Conservation (phyloP, 306 rosid genomes). For the Lagenaria siceraria region DNA sequence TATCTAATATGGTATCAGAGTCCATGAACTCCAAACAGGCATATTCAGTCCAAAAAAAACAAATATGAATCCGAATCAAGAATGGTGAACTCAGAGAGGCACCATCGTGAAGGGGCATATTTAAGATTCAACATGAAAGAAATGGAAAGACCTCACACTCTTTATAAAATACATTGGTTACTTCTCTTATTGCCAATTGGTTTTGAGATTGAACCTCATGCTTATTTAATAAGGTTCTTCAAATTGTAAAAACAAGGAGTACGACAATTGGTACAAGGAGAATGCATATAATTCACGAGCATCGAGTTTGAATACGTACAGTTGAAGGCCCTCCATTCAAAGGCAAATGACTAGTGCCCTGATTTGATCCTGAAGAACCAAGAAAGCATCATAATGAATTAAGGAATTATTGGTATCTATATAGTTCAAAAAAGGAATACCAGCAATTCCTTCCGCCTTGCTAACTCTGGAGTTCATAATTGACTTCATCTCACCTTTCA, state of each 20-base stretch:
- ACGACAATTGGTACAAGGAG: background rate
- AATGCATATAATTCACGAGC: background rate
- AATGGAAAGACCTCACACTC: too few species aligned
- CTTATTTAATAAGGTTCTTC: background rate
- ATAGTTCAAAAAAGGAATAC: constrained; percentile 2
- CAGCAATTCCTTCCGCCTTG: constrained; percentile 6
- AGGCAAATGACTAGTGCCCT: constrained; percentile 42
- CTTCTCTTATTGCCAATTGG: too few species aligned
- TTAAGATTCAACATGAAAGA: too few species aligned
- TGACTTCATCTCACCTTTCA: constrained; percentile 27
- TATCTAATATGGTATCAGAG: too few species aligned
- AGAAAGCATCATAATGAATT: constrained; percentile 5
- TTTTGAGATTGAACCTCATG: too few species aligned
- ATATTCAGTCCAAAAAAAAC: too few species aligned
- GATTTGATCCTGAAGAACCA: constrained; percentile 40
- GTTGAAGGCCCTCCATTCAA: constrained; percentile 64
- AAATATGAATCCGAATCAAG: too few species aligned
- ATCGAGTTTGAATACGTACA: constrained; percentile 25
- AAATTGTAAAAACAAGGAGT: background rate
- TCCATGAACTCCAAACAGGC: too few species aligned
- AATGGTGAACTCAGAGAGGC: too few species aligned
- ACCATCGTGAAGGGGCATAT: too few species aligned
- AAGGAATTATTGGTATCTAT: too few species aligned
- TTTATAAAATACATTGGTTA: too few species aligned
- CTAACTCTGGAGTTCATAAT: constrained; percentile 19